Evolutionary conservation across 257 asterid species (phyloP).

Genomic region (Jasminum sambac): DNA sequence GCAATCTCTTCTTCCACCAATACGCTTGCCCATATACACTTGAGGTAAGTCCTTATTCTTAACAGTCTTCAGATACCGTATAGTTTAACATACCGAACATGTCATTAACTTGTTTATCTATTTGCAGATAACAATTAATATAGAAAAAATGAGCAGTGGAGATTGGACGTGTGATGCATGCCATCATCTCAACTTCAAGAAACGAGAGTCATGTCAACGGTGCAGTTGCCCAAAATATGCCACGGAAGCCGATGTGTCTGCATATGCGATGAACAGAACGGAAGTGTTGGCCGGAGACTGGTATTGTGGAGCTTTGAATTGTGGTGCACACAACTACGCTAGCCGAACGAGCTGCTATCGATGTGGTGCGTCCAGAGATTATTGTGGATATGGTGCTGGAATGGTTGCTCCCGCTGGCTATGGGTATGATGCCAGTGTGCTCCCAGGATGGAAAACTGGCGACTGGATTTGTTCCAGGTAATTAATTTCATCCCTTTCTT

Average conservation of each 20-base stretch:
- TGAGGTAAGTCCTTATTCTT: conserved; percentile 6
- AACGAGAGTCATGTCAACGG: conserved; percentile 68
- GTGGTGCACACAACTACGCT: conserved; percentile 86
- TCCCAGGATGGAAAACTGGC: conserved; percentile 91
- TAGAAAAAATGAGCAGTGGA: conserved; percentile 61
- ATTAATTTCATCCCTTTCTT: too few relatives aligned
- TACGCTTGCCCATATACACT: not conserved
- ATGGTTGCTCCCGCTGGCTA: conserved; percentile 45
- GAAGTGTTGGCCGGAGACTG: conserved; percentile 80
- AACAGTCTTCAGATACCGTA: not conserved
- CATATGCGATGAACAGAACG: conserved; percentile 45
- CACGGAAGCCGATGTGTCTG: conserved; percentile 39
- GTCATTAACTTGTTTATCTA: not conserved
- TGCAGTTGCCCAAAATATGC: conserved; percentile 80
- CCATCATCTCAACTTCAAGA: conserved; percentile 73
- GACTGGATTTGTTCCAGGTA: conserved; percentile 84
- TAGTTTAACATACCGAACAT: not conserved
- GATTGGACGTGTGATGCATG: conserved; percentile 92
- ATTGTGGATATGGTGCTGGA: conserved; percentile 47
- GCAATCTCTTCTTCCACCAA: not conserved
- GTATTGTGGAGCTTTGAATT: conserved; percentile 63
- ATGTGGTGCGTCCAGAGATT: conserved; percentile 57
- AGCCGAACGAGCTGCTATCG: conserved; percentile 71
- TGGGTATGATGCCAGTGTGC: conserved; percentile 37
- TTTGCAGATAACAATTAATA: conserved; percentile 21